Percentiles rank a stretch among this genome's conserved stretches.
Evolutionary conservation across 2,329 filamentous ascomycete species (phyloP).

Genomic region (Phyllachora maydis): DNA sequence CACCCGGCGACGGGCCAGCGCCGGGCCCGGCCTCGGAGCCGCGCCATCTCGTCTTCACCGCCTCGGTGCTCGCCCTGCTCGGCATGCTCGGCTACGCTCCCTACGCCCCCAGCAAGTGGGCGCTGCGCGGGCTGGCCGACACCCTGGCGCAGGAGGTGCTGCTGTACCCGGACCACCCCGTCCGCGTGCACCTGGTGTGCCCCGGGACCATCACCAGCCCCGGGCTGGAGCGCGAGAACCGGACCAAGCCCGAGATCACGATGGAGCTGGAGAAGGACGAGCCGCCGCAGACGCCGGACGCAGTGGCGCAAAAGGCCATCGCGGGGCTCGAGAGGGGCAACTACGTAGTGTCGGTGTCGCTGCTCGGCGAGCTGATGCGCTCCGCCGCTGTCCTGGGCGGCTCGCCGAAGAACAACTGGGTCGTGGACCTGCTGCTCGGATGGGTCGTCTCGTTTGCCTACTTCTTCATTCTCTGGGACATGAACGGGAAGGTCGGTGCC

Average conservation of each 20-base stretch:
- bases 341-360: constrained; percentile 58
- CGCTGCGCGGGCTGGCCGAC: constrained; percentile 67
- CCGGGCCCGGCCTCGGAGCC: constrained; percentile 24
- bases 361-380: constrained; percentile 53
- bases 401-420: constrained; percentile 33
- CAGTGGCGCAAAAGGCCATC: constrained; percentile 53
- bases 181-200: constrained; percentile 64
- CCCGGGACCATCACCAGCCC: constrained; percentile 68
- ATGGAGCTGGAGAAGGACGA: constrained; percentile 66
- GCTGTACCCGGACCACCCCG: constrained; percentile 52
- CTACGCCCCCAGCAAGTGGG: constrained; percentile 72
- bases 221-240: constrained; percentile 56
- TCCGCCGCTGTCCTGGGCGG: constrained; percentile 34
- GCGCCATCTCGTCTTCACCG: constrained; percentile 76
- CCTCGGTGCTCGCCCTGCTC: constrained; percentile 54
- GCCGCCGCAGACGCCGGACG: constrained; percentile 54
- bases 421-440: constrained; percentile 35
- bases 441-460: constrained; percentile 32
- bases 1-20: constrained; percentile 14
- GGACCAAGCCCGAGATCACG: constrained; percentile 63
- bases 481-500: constrained; percentile 34
- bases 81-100: constrained; percentile 64
- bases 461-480: constrained; percentile 33
- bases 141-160: constrained; percentile 66
- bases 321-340: constrained; percentile 60